Evolutionary conservation across 2,329 filamentous ascomycete species (phyloP).

Genomic region (Nakataea oryzae): DNA sequence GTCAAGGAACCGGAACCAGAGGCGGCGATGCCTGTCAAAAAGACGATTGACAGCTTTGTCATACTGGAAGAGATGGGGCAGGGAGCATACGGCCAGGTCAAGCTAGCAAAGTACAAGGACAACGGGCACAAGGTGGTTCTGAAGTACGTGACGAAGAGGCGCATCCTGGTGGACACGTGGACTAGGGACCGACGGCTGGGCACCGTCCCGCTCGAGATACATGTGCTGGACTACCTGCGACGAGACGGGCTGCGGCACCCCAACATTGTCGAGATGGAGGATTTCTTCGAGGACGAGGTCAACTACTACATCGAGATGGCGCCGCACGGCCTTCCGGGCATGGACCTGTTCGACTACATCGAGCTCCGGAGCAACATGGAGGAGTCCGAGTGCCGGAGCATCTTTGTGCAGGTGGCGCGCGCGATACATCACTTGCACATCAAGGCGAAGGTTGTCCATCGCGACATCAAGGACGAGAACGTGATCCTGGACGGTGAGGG

Average conservation of each 20-base stretch:
- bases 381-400: constrained; percentile 84
- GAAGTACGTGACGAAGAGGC: constrained; percentile 94
- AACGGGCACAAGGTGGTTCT: constrained; percentile 78
- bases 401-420: constrained; percentile 85
- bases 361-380: constrained; percentile 95
- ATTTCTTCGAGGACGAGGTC: constrained; percentile 67
- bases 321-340: constrained; percentile 87
- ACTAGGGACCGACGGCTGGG: constrained; percentile 86
- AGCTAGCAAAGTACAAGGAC: constrained; percentile 79
- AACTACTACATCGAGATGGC: constrained; percentile 99
- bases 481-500: constrained; percentile 93
- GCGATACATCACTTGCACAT: constrained; percentile 88
- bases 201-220: constrained; percentile 92
- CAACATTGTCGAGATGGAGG: constrained; percentile 64
- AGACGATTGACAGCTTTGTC: constrained; percentile 79
- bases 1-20: constrained; percentile 12
- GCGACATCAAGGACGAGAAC: constrained; percentile 98
- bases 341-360: constrained; percentile 99
- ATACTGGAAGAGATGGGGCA: constrained; percentile 98
- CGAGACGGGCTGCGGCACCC: constrained; percentile 57
- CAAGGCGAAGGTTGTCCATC: constrained; percentile 84
- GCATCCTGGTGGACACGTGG: constrained; percentile 97
- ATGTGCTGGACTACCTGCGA: constrained; percentile 87
- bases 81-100: constrained; percentile 95
- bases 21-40: constrained; percentile 44